Conservation (phyloP, 2,329 filamentous ascomycete species). For the Stachybotrys echinatus region DNA sequence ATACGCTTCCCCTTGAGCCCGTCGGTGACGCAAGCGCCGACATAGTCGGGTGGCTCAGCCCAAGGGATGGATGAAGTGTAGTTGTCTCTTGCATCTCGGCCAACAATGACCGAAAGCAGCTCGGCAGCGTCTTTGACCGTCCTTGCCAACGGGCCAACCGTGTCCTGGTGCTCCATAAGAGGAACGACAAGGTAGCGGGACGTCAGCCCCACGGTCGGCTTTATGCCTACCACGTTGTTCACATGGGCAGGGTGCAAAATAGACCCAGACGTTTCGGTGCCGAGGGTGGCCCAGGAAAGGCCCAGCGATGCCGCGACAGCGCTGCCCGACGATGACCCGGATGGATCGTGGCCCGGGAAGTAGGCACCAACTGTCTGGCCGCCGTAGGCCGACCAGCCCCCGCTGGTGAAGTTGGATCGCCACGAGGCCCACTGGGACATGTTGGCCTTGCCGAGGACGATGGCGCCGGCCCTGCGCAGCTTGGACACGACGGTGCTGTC, state of each 20-base stretch:
- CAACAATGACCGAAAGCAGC: slow-evolving; percentile 58
- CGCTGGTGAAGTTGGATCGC: slow-evolving; percentile 49
- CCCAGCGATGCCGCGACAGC: slow-evolving; percentile 48
- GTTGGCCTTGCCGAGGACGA: slow-evolving; percentile 63
- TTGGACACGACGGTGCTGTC: slow-evolving; percentile 57
- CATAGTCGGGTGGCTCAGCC: slow-evolving; percentile 50
- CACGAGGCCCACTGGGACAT: slow-evolving; percentile 62
- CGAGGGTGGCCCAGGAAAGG: slow-evolving; percentile 52
- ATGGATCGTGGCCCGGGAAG: slow-evolving; percentile 55
- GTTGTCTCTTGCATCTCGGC: slow-evolving; percentile 55
- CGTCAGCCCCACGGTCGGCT: slow-evolving; percentile 62
- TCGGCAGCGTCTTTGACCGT: slow-evolving; percentile 62
- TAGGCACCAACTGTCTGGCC: slow-evolving; percentile 60
- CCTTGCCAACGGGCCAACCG: slow-evolving; percentile 58
- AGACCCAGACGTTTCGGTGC: slow-evolving; percentile 54
- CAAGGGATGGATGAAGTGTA: slow-evolving; percentile 57
- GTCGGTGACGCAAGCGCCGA: slow-evolving; percentile 39
- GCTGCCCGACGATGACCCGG: slow-evolving; percentile 57
- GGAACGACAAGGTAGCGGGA: slow-evolving; percentile 61
- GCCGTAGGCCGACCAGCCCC: slow-evolving; percentile 61
- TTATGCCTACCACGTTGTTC: slow-evolving; percentile 64
- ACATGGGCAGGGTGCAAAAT: slow-evolving; percentile 49
- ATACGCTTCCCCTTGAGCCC: slow-evolving; percentile 54
- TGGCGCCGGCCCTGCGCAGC: slow-evolving; percentile 53
- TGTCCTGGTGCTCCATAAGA: slow-evolving; percentile 60